phyloP scores from a whole-genome alignment of 768 basidiomycete species.

The Lactarius akahatsu region DNA sequence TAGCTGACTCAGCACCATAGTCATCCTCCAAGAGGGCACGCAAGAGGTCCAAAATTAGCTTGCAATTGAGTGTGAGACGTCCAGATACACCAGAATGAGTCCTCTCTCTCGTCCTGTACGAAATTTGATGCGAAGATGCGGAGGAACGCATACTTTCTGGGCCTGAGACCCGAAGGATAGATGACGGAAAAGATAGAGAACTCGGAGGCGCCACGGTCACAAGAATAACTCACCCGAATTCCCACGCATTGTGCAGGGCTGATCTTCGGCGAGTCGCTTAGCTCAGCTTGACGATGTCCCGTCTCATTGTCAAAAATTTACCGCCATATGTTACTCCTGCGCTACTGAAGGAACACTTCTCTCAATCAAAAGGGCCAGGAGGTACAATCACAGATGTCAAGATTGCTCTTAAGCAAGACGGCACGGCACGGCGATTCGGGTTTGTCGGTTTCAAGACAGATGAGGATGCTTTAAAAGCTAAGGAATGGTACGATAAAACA shows the following conservation, averaged over 20 bases:
- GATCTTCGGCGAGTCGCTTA: not conserved
- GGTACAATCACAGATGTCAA: slow-evolving; percentile 85
- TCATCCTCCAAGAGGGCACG: slow-evolving; percentile 3
- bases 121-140: slow-evolving; percentile 18
- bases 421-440: slow-evolving; percentile 82
- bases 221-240: slow-evolving; percentile 13
- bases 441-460: slow-evolving; percentile 89
- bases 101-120: slow-evolving; percentile 18
- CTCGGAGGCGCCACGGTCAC: slow-evolving; percentile 16
- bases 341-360: slow-evolving; percentile 65
- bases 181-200: not conserved
- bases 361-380: slow-evolving; percentile 53
- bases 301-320: slow-evolving; percentile 80
- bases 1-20: slow-evolving; percentile 1
- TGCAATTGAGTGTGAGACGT: slow-evolving; percentile 17
- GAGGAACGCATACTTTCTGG: slow-evolving; percentile 21
- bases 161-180: not conserved
- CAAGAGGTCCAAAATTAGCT: slow-evolving; percentile 17
- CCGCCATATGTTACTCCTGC: slow-evolving; percentile 66
- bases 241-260: slow-evolving; percentile 2
- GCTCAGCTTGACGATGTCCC: slow-evolving; percentile 54
- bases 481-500: slow-evolving; percentile 81
- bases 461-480: slow-evolving; percentile 69
- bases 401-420: slow-evolving; percentile 72
- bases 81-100: not conserved